Conservation (phyloP, 139 green algal species). For the Ostreobium quekettii region DNA sequence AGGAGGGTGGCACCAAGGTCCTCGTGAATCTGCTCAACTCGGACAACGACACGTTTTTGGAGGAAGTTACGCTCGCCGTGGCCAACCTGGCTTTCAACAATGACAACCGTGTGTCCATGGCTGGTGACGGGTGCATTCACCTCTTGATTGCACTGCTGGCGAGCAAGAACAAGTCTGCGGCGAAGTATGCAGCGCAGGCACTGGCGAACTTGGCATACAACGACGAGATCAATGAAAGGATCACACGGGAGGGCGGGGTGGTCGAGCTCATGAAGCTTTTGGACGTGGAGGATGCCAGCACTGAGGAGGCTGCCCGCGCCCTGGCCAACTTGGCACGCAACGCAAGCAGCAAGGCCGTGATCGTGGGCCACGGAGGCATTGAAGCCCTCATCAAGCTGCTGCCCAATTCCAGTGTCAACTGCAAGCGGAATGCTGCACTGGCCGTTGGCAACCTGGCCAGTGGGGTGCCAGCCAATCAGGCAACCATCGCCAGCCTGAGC, state of each 20-base stretch:
- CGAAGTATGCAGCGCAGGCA: conserved; percentile 14
- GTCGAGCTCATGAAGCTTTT: conserved; percentile 9
- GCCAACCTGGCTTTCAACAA: conserved; percentile 20
- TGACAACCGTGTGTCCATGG: conserved; percentile 19
- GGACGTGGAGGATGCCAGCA: background rate
- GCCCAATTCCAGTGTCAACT: background rate
- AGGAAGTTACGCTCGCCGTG: conserved; percentile 16
- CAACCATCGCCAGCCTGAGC: background rate
- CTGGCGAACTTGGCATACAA: conserved; percentile 21
- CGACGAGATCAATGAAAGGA: conserved; percentile 19
- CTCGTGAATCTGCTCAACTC: conserved; percentile 4
- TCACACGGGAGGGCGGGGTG: conserved; percentile 15
- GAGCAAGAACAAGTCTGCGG: background rate
- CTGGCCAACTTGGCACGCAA: conserved; percentile 11
- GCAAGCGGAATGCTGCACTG: conserved; percentile 18
- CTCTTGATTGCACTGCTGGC: conserved; percentile 2
- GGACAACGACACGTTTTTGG: conserved; percentile 3
- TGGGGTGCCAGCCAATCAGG: conserved; percentile 11
- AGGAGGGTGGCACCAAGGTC: conserved; percentile 9
- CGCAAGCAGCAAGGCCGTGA: background rate
- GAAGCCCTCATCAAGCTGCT: conserved; percentile 19
- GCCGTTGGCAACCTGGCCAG: conserved; percentile 14
- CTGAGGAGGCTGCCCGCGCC: conserved; percentile 8
- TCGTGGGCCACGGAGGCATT: conserved; percentile 12
- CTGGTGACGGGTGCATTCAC: conserved; percentile 11